Conservation (phyloP, 495 filamentous ascomycete genomes). For the Immersiella caudata region DNA sequence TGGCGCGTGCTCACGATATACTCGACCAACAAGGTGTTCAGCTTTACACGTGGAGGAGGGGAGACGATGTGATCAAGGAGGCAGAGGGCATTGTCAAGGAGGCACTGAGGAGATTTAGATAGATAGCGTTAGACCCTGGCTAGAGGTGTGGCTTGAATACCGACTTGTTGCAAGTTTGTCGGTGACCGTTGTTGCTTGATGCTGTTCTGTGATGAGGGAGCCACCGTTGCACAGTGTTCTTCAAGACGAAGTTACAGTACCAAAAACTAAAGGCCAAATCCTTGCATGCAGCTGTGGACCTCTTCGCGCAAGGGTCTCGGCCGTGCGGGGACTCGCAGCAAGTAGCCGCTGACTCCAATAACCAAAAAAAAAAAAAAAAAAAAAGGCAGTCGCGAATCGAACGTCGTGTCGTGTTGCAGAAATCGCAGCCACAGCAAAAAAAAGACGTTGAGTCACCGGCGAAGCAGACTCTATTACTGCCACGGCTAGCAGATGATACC, state of each 20-base stretch:
- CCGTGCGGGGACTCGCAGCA: not conserved
- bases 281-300: not conserved
- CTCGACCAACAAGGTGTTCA: slow-evolving; percentile 70
- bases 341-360: not conserved
- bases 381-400: not conserved
- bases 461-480: not conserved
- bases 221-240: not conserved
- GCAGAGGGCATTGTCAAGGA: slow-evolving; percentile 53
- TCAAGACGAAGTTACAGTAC: too few species aligned
- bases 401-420: not conserved
- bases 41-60: slow-evolving; percentile 82
- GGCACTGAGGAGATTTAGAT: slow-evolving; percentile 40
- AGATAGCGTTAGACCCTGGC: slow-evolving; percentile 16
- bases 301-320: not conserved
- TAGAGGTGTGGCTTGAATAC: not conserved
- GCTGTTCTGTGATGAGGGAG: not conserved
- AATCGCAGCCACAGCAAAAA: not conserved
- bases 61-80: slow-evolving; percentile 69
- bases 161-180: not conserved
- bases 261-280: too few species aligned
- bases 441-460: slow-evolving; percentile 3
- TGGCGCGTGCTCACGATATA: slow-evolving; percentile 71
- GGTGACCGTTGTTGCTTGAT: too few species aligned
- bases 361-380: slow-evolving; percentile 9
- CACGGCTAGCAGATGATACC: not conserved